Conservation (phyloP, 768 basidiomycete genomes). For the Collybia sordida region DNA sequence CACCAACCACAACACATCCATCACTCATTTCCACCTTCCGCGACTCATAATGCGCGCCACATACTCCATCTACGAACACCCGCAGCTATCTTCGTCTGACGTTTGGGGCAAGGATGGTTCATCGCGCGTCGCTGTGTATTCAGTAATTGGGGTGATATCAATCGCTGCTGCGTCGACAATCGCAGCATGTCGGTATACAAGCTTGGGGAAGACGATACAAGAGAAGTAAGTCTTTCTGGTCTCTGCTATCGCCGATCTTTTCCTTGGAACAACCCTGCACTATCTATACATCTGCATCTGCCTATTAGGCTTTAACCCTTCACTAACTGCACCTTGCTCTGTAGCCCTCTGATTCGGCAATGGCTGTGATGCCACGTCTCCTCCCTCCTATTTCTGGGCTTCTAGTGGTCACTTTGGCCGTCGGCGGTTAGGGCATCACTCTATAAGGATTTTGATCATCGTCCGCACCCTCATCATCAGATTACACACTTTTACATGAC, state of each 20-base stretch:
- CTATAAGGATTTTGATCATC: no score
- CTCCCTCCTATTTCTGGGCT: no score
- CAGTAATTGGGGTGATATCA: constrained; percentile 30
- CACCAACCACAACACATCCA: background rate
- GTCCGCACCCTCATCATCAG: no score
- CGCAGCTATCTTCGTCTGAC: constrained; percentile 36
- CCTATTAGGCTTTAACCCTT: background rate
- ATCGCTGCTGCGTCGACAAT: constrained; percentile 29
- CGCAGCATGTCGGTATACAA: constrained; percentile 30
- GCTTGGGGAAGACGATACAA: constrained; percentile 22
- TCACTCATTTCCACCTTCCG: background rate
- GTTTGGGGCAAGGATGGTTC: constrained; percentile 32
- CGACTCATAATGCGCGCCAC: constrained; percentile 34
- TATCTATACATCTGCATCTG: no score
- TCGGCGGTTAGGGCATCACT: no score
- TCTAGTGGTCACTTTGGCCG: no score
- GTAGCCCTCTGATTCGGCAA: constrained; percentile 9
- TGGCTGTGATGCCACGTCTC: constrained; percentile 1
- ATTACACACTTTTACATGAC: background rate
- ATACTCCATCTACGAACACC: constrained; percentile 35
- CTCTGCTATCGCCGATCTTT: background rate
- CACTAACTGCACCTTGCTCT: background rate
- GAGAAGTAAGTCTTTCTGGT: constrained; percentile 23
- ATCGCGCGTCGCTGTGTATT: constrained; percentile 19
- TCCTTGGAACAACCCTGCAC: background rate